A percentile compares a stretch with the other conserved stretches of the same genome.
phyloP scores from a whole-genome alignment of 2,329 filamentous ascomycete genomes.

The Achaetomium macrosporum region DNA sequence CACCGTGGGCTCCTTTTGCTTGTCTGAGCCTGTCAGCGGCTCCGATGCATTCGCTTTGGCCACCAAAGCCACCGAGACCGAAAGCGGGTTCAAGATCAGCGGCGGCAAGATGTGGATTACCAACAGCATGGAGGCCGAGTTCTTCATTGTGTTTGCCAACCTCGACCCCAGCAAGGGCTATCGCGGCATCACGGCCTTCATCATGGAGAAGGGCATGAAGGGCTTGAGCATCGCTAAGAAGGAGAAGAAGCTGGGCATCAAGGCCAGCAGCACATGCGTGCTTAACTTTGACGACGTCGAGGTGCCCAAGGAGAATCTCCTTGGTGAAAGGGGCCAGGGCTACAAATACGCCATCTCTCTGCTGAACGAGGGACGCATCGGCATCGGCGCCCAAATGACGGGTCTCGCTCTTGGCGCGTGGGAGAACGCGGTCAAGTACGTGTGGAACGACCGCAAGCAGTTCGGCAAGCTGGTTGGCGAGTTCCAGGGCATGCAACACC shows the following conservation, averaged over 20 bases:
- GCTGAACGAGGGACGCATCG: conserved; percentile 94
- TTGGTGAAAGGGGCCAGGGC: conserved; percentile 83
- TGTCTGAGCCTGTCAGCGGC: conserved; percentile 87
- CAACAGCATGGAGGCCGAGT: conserved; percentile 85
- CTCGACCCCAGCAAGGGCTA: conserved; percentile 88
- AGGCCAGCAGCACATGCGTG: conserved; percentile 91
- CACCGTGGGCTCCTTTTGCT: conserved; percentile 86
- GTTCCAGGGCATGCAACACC: conserved; percentile 99
- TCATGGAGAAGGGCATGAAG: conserved; percentile 82
- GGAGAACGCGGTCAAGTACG: conserved; percentile 88
- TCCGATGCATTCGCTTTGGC: conserved; percentile 94
- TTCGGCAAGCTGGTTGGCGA: conserved; percentile 90
- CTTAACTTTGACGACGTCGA: conserved; percentile 96
- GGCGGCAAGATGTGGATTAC: conserved; percentile 99
- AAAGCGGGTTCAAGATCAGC: conserved; percentile 76
- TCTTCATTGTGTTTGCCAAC: conserved; percentile 99
- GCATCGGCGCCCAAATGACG: conserved; percentile 98
- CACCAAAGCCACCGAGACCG: conserved; percentile 81
- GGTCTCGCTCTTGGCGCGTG: conserved; percentile 90
- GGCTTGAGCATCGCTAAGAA: conserved; percentile 98
- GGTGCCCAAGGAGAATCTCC: conserved; percentile 78
- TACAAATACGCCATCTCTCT: conserved; percentile 97
- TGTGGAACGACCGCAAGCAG: conserved; percentile 97
- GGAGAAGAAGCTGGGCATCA: conserved; percentile 99
- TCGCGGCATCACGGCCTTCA: conserved; percentile 93